Conservation (phyloP, 2,329 filamentous ascomycete species). For the Colletotrichum somersetense region DNA sequence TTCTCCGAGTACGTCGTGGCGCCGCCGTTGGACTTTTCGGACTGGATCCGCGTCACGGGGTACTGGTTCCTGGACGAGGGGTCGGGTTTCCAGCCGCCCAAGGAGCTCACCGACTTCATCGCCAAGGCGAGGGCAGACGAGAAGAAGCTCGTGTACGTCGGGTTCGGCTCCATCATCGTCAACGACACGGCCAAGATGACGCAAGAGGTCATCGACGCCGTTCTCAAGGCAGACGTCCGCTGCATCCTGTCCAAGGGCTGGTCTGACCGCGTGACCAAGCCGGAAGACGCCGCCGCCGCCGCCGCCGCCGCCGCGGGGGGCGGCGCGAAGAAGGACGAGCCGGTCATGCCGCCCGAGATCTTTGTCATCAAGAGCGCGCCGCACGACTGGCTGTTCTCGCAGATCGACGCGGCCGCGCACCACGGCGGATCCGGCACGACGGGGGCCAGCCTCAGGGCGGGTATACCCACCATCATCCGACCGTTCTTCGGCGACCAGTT, state of each 20-base stretch:
- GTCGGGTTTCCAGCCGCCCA: constrained; percentile 75
- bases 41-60: constrained; percentile 97
- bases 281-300: constrained; percentile 47
- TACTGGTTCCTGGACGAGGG: constrained; percentile 97
- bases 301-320: constrained; percentile 44
- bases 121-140: constrained; percentile 81
- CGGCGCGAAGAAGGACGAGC: constrained; percentile 66
- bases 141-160: constrained; percentile 96
- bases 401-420: constrained; percentile 94
- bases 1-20: constrained; percentile 95
- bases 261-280: constrained; percentile 77
- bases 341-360: constrained; percentile 82
- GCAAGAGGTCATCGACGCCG: constrained; percentile 91
- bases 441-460: constrained; percentile 89
- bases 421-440: constrained; percentile 97
- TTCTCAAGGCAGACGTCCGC: constrained; percentile 89
- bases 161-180: constrained; percentile 96
- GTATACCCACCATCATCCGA: constrained; percentile 92
- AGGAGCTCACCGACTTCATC: constrained; percentile 85
- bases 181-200: constrained; percentile 90
- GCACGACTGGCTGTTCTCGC: constrained; percentile 95
- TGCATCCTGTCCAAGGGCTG: constrained; percentile 97
- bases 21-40: constrained; percentile 93
- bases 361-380: constrained; percentile 90
- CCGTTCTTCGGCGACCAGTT: constrained; percentile 99